Evolutionary conservation across 2,329 filamentous ascomycete species (phyloP), one percentile per base, ranked within the genome.

Genomic region (Tolypocladium paradoxum): DNA sequence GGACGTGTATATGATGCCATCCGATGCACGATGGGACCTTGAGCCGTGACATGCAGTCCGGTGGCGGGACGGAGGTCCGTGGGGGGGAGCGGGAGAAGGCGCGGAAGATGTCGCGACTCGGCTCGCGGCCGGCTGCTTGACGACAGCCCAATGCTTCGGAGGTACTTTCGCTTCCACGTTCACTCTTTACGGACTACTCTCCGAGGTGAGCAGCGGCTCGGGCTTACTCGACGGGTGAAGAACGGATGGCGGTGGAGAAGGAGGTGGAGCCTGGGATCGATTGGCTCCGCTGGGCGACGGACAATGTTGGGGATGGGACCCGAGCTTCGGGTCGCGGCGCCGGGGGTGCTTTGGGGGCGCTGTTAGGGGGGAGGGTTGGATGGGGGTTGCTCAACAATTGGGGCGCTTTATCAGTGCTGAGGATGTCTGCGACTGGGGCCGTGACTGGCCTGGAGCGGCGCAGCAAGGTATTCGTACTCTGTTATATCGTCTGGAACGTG

Each of bases 331-430:
- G 43, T 46, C 24, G 43, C 43, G 43, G 14, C 24, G 43, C 43
- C 27, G 27, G 43, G 43, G 40, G 40, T 0, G 18, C 18, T 33
- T 31, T 16, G n/a, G 16, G 43, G 24, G 14, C 20, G 14, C 7
- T 20, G 27, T 11, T 27, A 31, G 27, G 24, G 14, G 22, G 35
- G 2, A 12, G 31, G 22, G 38, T 43, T 43, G 38, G 24, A 31
- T 46, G 11, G 24, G 50, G 54, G 33, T 50, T 49, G 54, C 55
- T 55, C 55, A 57, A 57, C 55, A 57, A 57, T 57, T 57, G 55
- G 55, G 55, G n/a, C n/a, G n/a, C n/a, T n/a, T n/a, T n/a, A n/a
- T n/a, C n/a, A n/a, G n/a, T n/a, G n/a, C n/a, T n/a, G n/a, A n/a
- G n/a, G n/a, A n/a, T n/a, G n/a, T n/a, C n/a, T n/a, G n/a, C n/a